These are phyloP conservation scores for Ceratocystis alfenasii DNA, from an alignment of 2,329 filamentous ascomycete genomes.

Conservation along the genomic window DNA sequence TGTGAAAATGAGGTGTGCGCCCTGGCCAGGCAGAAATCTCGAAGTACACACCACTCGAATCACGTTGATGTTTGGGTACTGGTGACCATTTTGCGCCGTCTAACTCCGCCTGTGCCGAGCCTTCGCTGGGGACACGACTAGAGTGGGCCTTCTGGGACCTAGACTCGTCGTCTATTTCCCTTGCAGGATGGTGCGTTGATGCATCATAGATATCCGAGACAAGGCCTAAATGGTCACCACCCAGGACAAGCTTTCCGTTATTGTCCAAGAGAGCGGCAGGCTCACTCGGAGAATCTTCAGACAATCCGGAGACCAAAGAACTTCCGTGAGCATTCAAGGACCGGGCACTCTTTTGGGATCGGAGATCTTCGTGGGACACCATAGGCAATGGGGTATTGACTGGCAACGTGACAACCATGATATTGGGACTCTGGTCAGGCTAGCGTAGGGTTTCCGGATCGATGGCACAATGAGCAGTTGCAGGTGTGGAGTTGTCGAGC, in stretches of 20 bases:
- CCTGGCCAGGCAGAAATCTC: not conserved
- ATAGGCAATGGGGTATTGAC: slow-evolving; percentile 8
- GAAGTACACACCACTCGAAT: slow-evolving; percentile 7
- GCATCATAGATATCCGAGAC: not conserved
- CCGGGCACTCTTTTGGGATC: not conserved
- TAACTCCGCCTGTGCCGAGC: not conserved
- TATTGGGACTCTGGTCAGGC: not conserved
- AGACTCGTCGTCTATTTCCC: not conserved
- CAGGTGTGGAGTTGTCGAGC: not conserved
- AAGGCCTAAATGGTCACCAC: not conserved
- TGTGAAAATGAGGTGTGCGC: slow-evolving; percentile 5
- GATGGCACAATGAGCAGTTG: not conserved
- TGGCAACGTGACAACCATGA: slow-evolving; percentile 3
- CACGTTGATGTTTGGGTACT: slow-evolving; percentile 7
- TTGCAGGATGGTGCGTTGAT: not conserved
- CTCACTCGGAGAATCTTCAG: not conserved
- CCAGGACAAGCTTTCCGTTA: not conserved
- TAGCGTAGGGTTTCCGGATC: not conserved
- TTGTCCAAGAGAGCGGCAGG: not conserved
- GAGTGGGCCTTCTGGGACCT: not conserved
- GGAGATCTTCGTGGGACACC: not conserved
- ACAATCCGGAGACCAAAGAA: not conserved
- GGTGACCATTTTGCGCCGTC: slow-evolving; percentile 14
- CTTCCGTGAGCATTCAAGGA: not conserved
- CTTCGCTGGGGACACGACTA: slow-evolving; percentile 9